Evolutionary conservation across 345 rosid species (phyloP).

Genomic region (Iberis pinnata): DNA sequence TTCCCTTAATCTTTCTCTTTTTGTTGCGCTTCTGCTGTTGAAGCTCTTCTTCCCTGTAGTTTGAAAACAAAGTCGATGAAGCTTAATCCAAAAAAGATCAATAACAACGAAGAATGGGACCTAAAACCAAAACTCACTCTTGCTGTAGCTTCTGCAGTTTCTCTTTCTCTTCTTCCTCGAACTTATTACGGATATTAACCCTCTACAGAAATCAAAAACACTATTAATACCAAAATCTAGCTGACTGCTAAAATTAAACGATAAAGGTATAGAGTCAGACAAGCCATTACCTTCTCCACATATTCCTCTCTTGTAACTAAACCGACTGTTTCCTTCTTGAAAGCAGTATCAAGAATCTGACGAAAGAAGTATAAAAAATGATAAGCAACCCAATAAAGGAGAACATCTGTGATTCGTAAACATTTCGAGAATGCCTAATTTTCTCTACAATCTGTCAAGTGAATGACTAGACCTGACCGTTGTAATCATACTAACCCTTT

Average conservation of each 20-base stretch:
- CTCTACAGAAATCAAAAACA: constrained; percentile 38
- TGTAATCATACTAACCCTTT: constrained; percentile 1
- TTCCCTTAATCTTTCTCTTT: constrained; percentile 75
- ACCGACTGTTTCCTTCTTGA: constrained; percentile 97
- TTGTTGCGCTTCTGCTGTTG: constrained; percentile 81
- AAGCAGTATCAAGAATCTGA: constrained; percentile 93
- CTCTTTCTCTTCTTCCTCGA: constrained; percentile 99
- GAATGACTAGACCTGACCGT: background rate
- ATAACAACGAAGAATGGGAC: background rate
- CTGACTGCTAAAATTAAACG: background rate
- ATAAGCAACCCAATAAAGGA: background rate
- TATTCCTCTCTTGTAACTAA: constrained; percentile 95
- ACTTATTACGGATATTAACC: constrained; percentile 81
- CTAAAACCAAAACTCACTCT: constrained; percentile 47
- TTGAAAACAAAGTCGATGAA: background rate
- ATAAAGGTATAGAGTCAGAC: background rate
- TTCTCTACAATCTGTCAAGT: too few relatives aligned
- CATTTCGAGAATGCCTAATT: too few relatives aligned
- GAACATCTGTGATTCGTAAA: too few relatives aligned
- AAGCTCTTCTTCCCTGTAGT: constrained; percentile 78
- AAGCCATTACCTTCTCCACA: constrained; percentile 79
- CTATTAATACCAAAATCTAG: background rate
- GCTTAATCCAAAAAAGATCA: constrained; percentile 1
- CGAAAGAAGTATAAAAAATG: background rate
- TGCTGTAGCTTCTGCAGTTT: constrained; percentile 82